Percentiles rank a stretch among this genome's conserved stretches.
phyloP scores from a whole-genome alignment of 1,139 yeast genomes.

The Trichomonascaceae sp. region DNA sequence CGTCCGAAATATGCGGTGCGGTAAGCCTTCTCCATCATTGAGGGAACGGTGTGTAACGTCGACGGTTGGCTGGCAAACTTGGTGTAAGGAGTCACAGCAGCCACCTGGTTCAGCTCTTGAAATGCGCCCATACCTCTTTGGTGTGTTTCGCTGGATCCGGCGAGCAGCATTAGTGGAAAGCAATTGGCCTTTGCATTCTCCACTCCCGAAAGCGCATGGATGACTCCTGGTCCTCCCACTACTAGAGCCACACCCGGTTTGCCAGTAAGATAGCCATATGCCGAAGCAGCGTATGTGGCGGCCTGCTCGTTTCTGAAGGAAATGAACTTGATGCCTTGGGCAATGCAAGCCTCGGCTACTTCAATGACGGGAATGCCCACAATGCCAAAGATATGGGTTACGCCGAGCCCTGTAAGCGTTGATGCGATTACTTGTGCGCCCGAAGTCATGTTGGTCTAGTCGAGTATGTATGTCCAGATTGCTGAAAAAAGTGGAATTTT shows the following conservation, averaged over 20 bases:
- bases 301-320: slow-evolving; percentile 55
- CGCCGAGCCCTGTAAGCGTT: slow-evolving; percentile 34
- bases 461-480: too few relatives aligned
- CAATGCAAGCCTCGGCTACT: slow-evolving; percentile 39
- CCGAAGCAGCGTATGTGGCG: slow-evolving; percentile 59
- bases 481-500: too few relatives aligned
- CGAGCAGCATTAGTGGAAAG: slow-evolving; percentile 48
- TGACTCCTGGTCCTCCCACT: slow-evolving; percentile 60
- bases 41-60: slow-evolving; percentile 26
- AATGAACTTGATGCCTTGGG: slow-evolving; percentile 38
- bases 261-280: slow-evolving; percentile 49
- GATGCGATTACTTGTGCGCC: slow-evolving; percentile 37
- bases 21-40: slow-evolving; percentile 37
- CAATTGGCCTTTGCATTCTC: slow-evolving; percentile 45
- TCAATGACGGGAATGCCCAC: slow-evolving; percentile 64
- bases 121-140: slow-evolving; percentile 46
- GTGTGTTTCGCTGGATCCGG: slow-evolving; percentile 41
- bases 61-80: slow-evolving; percentile 39
- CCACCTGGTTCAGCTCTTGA: slow-evolving; percentile 52
- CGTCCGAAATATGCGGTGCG: slow-evolving; percentile 35
- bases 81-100: slow-evolving; percentile 32
- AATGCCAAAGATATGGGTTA: slow-evolving; percentile 45
- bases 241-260: slow-evolving; percentile 50
- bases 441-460: slow-evolving; percentile 6
- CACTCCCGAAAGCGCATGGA: slow-evolving; percentile 51